Evolutionary conservation across 352 stramenopile species (phyloP).

Genomic region (Globisporangium radiosum): DNA sequence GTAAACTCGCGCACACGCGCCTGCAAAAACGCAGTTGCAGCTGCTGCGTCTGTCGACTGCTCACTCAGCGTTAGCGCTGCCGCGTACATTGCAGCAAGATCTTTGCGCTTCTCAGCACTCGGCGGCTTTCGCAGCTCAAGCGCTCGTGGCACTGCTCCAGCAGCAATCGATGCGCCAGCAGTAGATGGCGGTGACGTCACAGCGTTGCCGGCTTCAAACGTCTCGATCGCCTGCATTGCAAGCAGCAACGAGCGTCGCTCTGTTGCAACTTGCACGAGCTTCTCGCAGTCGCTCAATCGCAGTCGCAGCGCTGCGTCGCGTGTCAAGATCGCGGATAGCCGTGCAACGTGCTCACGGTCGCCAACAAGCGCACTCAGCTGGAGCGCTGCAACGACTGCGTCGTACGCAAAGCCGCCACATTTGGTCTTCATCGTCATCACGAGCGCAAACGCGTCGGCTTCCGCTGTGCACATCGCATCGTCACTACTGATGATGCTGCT

Average conservation of each 20-base stretch:
- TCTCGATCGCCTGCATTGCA: conserved; percentile 17
- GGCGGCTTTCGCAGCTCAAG: conserved; percentile 13
- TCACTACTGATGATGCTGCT: conserved; percentile 7
- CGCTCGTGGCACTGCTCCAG: neutral
- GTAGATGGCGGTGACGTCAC: neutral
- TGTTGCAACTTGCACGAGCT: conserved; percentile 18
- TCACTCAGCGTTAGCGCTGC: conserved; percentile 16
- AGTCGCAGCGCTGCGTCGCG: conserved; percentile 15
- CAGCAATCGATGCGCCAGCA: conserved; percentile 2
- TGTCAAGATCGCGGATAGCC: conserved; percentile 13
- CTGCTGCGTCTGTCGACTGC: neutral
- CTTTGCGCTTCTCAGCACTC: conserved; percentile 12
- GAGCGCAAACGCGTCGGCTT: conserved; percentile 4
- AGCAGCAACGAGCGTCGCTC: conserved; percentile 11
- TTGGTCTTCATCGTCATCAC: conserved; percentile 16
- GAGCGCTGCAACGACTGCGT: conserved; percentile 20
- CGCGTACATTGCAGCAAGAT: conserved; percentile 19
- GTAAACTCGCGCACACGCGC: conserved; percentile 1
- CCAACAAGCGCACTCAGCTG: conserved; percentile 8
- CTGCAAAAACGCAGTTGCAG: neutral
- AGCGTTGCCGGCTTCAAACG: conserved; percentile 20
- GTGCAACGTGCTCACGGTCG: conserved; percentile 6
- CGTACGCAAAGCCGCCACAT: conserved; percentile 23
- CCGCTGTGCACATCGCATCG: too few relatives aligned
- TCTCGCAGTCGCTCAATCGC: conserved; percentile 17